Percentiles rank a stretch among this genome's conserved stretches.
Evolutionary conservation across 208 protist genomes (phyloP).

Genomic region (Wallacemonas collosoma): DNA sequence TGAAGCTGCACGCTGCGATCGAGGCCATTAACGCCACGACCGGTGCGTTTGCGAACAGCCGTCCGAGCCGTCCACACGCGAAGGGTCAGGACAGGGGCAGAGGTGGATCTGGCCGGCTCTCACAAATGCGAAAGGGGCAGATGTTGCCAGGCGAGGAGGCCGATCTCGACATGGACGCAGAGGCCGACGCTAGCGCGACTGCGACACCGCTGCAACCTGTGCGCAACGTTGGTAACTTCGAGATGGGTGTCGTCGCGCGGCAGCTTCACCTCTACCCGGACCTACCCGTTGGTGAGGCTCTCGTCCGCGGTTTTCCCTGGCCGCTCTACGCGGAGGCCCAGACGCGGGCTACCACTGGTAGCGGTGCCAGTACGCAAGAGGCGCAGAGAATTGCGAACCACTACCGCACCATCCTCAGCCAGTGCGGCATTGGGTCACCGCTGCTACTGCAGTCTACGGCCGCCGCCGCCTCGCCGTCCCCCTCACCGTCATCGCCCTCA

Average conservation of each 20-base stretch:
- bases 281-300: conserved; percentile 51
- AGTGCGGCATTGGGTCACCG: conserved; percentile 30
- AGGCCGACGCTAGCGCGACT: conserved; percentile 1
- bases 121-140: neutral
- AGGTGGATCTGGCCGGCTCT: neutral
- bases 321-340: conserved; percentile 40
- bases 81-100: neutral
- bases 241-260: conserved; percentile 41
- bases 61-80: neutral
- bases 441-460: conserved; percentile 7
- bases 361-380: conserved; percentile 28
- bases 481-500: neutral
- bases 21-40: conserved; percentile 64
- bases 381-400: conserved; percentile 15
- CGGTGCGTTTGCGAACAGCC: conserved; percentile 40
- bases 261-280: conserved; percentile 61
- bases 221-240: conserved; percentile 59
- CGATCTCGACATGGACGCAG: neutral
- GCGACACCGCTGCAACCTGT: conserved; percentile 25
- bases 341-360: neutral
- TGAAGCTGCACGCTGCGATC: conserved; percentile 53
- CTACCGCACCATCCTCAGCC: conserved; percentile 30
- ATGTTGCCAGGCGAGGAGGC: neutral
- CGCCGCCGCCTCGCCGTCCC: neutral
- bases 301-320: conserved; percentile 65